Evolutionary conservation across 2,329 filamentous ascomycete species (phyloP).

Genomic region (Monosporascus sp.): DNA sequence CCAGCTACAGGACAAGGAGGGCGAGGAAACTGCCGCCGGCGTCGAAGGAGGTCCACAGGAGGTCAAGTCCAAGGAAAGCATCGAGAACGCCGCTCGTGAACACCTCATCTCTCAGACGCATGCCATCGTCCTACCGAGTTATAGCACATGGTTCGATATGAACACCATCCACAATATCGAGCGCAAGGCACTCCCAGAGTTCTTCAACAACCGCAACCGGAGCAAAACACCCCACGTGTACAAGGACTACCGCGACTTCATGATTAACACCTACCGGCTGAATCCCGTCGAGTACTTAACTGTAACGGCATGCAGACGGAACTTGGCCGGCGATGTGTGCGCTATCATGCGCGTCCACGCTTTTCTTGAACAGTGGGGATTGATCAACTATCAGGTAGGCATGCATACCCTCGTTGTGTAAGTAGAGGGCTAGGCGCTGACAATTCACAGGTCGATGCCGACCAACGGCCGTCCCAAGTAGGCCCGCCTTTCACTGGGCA

Average conservation of each 20-base stretch:
- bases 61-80: slow-evolving; percentile 69
- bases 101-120: slow-evolving; percentile 92
- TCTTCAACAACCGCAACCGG: slow-evolving; percentile 96
- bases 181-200: slow-evolving; percentile 91
- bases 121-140: slow-evolving; percentile 92
- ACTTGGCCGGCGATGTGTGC: slow-evolving; percentile 94
- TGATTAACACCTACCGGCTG: slow-evolving; percentile 98
- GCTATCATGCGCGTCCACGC: slow-evolving; percentile 98
- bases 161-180: slow-evolving; percentile 84
- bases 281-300: slow-evolving; percentile 96
- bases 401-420: slow-evolving; percentile 1
- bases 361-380: slow-evolving; percentile 96
- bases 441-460: slow-evolving; percentile 74
- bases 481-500: slow-evolving; percentile 96
- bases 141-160: slow-evolving; percentile 99
- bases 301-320: slow-evolving; percentile 90
- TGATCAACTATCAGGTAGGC: slow-evolving; percentile 95
- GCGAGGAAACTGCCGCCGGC: slow-evolving; percentile 39
- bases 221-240: slow-evolving; percentile 97
- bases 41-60: slow-evolving; percentile 46
- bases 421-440: slow-evolving; percentile 17
- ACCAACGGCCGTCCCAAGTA: slow-evolving; percentile 90
- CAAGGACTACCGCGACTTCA: slow-evolving; percentile 98
- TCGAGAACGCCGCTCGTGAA: slow-evolving; percentile 82
- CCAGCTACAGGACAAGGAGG: slow-evolving; percentile 34